These are phyloP conservation scores for Nematocida sp. DNA, from an alignment of 371 early-diverging fungal species.

Conservation along the genomic window DNA sequence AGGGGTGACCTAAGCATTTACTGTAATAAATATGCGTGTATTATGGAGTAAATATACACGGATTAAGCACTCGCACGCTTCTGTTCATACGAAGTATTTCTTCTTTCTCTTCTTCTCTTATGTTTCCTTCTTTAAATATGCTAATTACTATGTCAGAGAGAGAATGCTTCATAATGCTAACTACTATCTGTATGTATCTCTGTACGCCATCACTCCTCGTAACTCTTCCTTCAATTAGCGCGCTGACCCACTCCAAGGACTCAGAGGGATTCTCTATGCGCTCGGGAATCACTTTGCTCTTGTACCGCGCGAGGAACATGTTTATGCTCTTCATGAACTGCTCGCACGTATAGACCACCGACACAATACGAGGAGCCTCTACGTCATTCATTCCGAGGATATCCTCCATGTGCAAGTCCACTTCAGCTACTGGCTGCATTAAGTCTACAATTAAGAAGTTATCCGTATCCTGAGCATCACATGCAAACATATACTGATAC, in stretches of 20 bases:
- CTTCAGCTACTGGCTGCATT: constrained; percentile 42
- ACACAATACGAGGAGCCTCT: neutral
- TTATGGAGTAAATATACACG: constrained; percentile 29
- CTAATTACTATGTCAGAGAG: constrained; percentile 44
- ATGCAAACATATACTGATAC: constrained; percentile 53
- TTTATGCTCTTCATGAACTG: constrained; percentile 18
- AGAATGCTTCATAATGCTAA: constrained; percentile 31
- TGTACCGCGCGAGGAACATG: constrained; percentile 18
- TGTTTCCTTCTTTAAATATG: constrained; percentile 27
- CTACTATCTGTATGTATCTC: constrained; percentile 14
- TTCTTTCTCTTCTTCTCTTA: constrained; percentile 9
- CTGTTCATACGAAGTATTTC: constrained; percentile 16
- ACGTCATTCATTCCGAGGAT: constrained; percentile 51
- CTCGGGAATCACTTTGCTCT: neutral
- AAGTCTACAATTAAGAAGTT: constrained; percentile 45
- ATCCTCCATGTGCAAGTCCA: constrained; percentile 53
- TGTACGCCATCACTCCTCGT: constrained; percentile 40
- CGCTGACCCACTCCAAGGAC: constrained; percentile 1
- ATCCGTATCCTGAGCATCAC: constrained; percentile 12
- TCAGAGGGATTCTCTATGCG: neutral
- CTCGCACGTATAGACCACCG: constrained; percentile 14
- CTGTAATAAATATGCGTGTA: no score
- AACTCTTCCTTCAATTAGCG: constrained; percentile 5
- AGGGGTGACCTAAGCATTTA: no score
- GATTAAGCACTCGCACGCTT: constrained; percentile 31